Percentiles rank a stretch among this genome's conserved stretches.
These are phyloP conservation scores for Exophiala calicioides DNA, from an alignment of 2,329 filamentous ascomycete species.

Conservation along the genomic window DNA sequence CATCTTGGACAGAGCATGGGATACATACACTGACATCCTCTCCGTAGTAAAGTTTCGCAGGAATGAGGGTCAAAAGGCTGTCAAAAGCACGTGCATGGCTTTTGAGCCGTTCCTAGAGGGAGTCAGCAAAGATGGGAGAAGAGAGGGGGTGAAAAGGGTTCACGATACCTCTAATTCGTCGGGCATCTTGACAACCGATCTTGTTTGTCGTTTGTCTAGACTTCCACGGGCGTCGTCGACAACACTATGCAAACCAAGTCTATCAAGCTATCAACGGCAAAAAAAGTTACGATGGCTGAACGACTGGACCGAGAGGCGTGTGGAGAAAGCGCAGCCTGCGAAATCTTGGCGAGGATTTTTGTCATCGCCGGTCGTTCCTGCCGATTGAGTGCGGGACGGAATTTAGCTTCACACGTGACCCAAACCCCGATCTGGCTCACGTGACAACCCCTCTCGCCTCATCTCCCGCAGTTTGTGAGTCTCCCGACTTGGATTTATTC, in stretches of 20 bases:
- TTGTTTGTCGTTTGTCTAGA: too few relatives aligned
- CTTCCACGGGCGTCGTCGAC: too few relatives aligned
- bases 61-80: constrained; percentile 81
- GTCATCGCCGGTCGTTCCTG: neutral
- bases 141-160: constrained; percentile 1
- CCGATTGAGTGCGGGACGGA: neutral
- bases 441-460: too few relatives aligned
- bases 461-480: too few relatives aligned
- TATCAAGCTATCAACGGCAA: neutral
- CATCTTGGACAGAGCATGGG: too few relatives aligned
- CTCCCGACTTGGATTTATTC: too few relatives aligned
- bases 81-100: constrained; percentile 74
- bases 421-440: too few relatives aligned
- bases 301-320: neutral
- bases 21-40: constrained; percentile 76
- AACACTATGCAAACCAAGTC: neutral
- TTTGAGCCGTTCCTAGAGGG: constrained; percentile 49
- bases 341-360: constrained; percentile 5
- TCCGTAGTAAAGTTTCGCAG: constrained; percentile 86
- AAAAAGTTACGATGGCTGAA: constrained; percentile 1
- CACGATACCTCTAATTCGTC: constrained; percentile 28
- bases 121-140: constrained; percentile 21
- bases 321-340: constrained; percentile 6
- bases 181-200: constrained; percentile 22
- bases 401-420: too few relatives aligned